Evolutionary conservation across 345 rosid genomes (phyloP).

Genomic region (Moringa oleifera): DNA sequence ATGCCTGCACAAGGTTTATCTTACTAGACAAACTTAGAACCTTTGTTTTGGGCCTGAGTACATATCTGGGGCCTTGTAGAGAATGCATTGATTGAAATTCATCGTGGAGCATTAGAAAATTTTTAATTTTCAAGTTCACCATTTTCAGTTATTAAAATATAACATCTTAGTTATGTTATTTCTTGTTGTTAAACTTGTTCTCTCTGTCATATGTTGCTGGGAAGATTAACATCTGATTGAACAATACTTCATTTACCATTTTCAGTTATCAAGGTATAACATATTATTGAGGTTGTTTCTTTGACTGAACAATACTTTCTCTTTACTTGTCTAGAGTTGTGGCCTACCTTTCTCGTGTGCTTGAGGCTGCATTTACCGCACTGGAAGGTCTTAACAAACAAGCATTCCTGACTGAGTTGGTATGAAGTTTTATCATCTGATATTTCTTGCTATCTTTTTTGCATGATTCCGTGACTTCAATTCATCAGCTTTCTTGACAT

Average conservation of each 20-base stretch:
- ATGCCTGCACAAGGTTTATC: conserved; percentile 85
- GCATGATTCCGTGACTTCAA: not conserved
- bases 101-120: not conserved
- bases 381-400: conserved; percentile 97
- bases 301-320: not conserved
- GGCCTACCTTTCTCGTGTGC: conserved; percentile 95
- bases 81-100: conserved; percentile 1
- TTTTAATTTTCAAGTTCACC: no score
- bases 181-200: not conserved
- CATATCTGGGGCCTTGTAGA: not conserved
- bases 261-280: not conserved
- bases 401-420: conserved; percentile 95
- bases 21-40: conserved; percentile 8
- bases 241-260: no score
- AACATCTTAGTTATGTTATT: not conserved
- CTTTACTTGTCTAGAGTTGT: conserved; percentile 58
- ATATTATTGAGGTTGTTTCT: no score
- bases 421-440: conserved; percentile 28
- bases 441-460: conserved; percentile 8
- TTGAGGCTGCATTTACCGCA: conserved; percentile 92
- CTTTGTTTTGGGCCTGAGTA: not conserved
- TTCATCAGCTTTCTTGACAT: not conserved
- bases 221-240: not conserved
- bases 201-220: not conserved
- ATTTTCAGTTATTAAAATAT: no score